These are phyloP conservation scores for Castanopsis chinensis DNA, from an alignment of 306 rosid species.

Conservation along the genomic window DNA sequence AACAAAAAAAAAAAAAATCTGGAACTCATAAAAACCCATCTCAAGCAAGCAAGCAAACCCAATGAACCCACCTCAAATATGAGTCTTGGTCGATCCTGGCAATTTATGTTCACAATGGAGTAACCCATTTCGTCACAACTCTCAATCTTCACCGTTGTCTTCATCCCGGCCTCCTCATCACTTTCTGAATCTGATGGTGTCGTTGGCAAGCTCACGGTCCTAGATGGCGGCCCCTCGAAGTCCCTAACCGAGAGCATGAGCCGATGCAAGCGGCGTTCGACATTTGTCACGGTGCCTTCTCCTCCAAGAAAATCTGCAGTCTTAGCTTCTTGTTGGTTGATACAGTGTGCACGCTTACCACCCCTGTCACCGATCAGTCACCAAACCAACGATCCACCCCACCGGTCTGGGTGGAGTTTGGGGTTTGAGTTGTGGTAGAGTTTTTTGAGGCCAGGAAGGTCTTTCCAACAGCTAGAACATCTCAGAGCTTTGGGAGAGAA, in stretches of 20 bases:
- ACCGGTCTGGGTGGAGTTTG: constrained; percentile 38
- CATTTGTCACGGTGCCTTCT: constrained; percentile 42
- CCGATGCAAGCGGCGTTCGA: constrained; percentile 72
- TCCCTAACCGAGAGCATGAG: constrained; percentile 55
- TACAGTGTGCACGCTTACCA: no score
- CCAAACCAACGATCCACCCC: no score
- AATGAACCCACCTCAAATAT: no score
- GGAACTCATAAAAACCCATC: no score
- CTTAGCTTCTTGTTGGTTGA: constrained; percentile 39
- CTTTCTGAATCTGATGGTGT: not conserved
- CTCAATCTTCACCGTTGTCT: constrained; percentile 41
- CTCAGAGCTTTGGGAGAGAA: constrained; percentile 97
- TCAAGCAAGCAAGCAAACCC: no score
- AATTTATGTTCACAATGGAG: constrained; percentile 51
- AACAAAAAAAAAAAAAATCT: no score
- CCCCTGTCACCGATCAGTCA: no score
- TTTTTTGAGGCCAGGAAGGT: constrained; percentile 71
- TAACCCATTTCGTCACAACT: constrained; percentile 63
- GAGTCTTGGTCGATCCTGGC: constrained; percentile 64
- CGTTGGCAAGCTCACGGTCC: not conserved
- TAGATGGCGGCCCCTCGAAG: constrained; percentile 32
- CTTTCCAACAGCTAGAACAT: constrained; percentile 95
- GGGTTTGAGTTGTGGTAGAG: constrained; percentile 46
- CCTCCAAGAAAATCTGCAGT: constrained; percentile 36
- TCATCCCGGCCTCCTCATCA: constrained; percentile 31